Evolutionary conservation across 257 asterid species (phyloP).

Genomic region (Scutellaria barbata): DNA sequence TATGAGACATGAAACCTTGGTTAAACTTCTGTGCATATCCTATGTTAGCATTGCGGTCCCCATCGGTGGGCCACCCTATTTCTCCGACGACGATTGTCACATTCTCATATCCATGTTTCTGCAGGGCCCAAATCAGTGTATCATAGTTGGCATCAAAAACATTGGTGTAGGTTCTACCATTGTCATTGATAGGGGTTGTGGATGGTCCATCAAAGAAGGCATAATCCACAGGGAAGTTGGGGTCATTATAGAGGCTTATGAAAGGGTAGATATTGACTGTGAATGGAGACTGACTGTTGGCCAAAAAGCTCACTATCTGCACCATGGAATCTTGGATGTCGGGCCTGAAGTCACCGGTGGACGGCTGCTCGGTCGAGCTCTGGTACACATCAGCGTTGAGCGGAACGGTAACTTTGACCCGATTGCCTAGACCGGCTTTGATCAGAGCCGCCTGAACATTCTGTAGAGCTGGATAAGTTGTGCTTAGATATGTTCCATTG

Average conservation of each 20-base stretch:
- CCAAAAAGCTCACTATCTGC: constrained; percentile 59
- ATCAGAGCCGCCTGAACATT: constrained; percentile 81
- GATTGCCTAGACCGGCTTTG: constrained; percentile 70
- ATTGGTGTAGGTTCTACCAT: constrained; percentile 57
- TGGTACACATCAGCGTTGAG: constrained; percentile 78
- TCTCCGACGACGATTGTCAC: constrained; percentile 68
- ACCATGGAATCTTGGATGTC: constrained; percentile 57
- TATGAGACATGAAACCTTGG: constrained; percentile 67
- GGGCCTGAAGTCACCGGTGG: constrained; percentile 70
- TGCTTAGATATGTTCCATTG: constrained; percentile 60
- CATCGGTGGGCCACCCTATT: constrained; percentile 88
- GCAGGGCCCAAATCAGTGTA: constrained; percentile 69
- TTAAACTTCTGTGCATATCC: constrained; percentile 66
- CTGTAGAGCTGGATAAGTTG: constrained; percentile 65
- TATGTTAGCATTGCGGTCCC: constrained; percentile 55
- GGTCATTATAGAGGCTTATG: constrained; percentile 70
- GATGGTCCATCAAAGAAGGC: constrained; percentile 72
- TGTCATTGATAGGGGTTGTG: constrained; percentile 62
- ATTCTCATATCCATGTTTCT: constrained; percentile 61
- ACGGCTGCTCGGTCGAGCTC: constrained; percentile 57
- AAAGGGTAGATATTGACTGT: constrained; percentile 85
- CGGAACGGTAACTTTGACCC: constrained; percentile 66
- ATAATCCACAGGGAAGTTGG: constrained; percentile 68
- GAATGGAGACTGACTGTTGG: constrained; percentile 61
- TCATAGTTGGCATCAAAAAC: constrained; percentile 79